These are phyloP conservation scores for Globisporangium splendens DNA, from an alignment of 352 stramenopile genomes.

Conservation along the genomic window DNA sequence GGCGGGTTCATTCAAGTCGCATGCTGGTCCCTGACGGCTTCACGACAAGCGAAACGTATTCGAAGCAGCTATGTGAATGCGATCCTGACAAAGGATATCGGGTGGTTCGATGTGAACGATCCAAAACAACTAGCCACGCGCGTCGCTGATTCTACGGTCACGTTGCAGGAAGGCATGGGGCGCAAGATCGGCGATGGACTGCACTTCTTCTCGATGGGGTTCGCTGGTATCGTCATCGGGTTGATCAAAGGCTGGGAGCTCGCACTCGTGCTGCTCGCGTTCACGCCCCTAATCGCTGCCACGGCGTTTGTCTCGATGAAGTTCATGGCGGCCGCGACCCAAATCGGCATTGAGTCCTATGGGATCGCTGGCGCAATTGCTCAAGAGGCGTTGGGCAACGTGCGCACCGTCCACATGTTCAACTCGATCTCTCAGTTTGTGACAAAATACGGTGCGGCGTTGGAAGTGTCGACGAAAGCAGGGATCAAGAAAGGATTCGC, in stretches of 20 bases:
- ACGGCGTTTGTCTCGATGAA: conserved; percentile 51
- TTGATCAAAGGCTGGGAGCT: conserved; percentile 66
- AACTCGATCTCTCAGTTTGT: conserved; percentile 60
- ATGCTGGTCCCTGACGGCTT: conserved; percentile 59
- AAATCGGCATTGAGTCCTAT: conserved; percentile 56
- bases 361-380: conserved; percentile 62
- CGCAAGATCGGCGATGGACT: conserved; percentile 52
- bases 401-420: conserved; percentile 80
- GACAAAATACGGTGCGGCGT: conserved; percentile 49
- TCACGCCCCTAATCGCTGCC: conserved; percentile 62
- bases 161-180: conserved; percentile 64
- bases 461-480: conserved; percentile 39
- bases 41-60: conserved; percentile 47
- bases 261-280: conserved; percentile 53
- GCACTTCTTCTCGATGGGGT: conserved; percentile 57
- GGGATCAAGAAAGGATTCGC: conserved; percentile 50
- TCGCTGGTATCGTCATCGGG: conserved; percentile 62
- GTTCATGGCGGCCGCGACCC: conserved; percentile 38
- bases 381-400: conserved; percentile 67
- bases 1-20: conserved; percentile 36
- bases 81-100: conserved; percentile 36
- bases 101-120: conserved; percentile 48
- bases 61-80: conserved; percentile 26
- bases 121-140: conserved; percentile 25
- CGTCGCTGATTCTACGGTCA: conserved; percentile 31